phyloP scores from a whole-genome alignment of 768 basidiomycete species.

The Kwoniella mangroviensis region DNA sequence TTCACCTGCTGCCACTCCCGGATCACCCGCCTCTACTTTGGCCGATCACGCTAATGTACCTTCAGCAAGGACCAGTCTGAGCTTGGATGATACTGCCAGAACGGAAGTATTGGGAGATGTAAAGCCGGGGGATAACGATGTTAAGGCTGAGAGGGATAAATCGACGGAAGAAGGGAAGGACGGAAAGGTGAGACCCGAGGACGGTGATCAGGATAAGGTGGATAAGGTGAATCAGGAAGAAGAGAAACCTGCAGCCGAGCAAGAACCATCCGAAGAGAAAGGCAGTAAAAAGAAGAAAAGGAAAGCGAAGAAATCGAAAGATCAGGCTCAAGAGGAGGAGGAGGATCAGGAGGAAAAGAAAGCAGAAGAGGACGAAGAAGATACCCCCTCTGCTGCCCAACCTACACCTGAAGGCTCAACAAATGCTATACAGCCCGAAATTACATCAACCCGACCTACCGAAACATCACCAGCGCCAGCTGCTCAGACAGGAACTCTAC shows the following conservation, averaged over 20 bases:
- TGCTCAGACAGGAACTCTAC: neutral
- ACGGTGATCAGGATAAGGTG: conserved; percentile 7
- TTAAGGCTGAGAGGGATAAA: neutral
- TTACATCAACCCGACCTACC: neutral
- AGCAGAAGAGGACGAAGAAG: conserved; percentile 10
- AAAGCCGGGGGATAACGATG: neutral
- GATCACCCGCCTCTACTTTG: conserved; percentile 36
- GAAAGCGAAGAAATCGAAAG: conserved; percentile 8
- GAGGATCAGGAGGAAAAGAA: conserved; percentile 6
- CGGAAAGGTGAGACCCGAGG: neutral
- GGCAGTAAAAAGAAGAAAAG: conserved; percentile 25
- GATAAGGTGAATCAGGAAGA: conserved; percentile 15
- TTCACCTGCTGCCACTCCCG: conserved; percentile 26
- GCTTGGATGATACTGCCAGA: conserved; percentile 37
- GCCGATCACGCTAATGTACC: conserved; percentile 22
- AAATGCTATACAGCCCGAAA: neutral
- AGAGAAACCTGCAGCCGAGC: conserved; percentile 24
- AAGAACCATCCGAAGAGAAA: neutral
- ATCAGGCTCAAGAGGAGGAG: conserved; percentile 12
- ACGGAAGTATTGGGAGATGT: conserved; percentile 25
- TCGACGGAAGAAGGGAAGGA: no score
- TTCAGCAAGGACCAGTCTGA: conserved; percentile 47
- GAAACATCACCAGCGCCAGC: neutral
- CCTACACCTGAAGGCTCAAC: neutral
- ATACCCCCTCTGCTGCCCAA: neutral